A percentile compares a stretch with the other conserved stretches of the same genome.
Evolutionary conservation across 768 basidiomycete genomes (phyloP).

Genomic region (Serendipita indica): DNA sequence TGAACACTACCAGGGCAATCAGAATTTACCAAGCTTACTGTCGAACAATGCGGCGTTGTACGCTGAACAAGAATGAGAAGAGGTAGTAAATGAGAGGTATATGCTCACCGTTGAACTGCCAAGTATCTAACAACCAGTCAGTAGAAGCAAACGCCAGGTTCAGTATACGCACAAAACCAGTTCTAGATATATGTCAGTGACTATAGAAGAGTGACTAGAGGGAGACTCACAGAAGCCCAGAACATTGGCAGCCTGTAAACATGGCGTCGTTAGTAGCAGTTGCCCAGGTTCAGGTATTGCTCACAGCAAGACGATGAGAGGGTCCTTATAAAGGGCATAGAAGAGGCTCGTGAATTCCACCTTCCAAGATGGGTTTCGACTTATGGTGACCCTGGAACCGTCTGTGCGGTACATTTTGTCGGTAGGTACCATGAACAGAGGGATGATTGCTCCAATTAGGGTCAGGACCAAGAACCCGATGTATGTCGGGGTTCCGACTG

Average conservation of each 20-base stretch:
- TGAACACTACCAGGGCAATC: not conserved
- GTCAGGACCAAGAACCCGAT: slow-evolving; percentile 65
- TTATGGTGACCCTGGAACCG: slow-evolving; percentile 44
- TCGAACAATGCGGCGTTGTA: slow-evolving; percentile 70
- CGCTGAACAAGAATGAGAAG: slow-evolving; percentile 22
- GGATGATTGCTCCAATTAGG: slow-evolving; percentile 48
- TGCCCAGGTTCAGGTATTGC: not conserved
- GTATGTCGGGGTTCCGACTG: slow-evolving; percentile 26
- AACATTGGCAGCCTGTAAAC: slow-evolving; percentile 61
- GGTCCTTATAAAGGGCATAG: slow-evolving; percentile 52
- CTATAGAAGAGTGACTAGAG: not conserved
- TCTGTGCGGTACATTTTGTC: slow-evolving; percentile 58
- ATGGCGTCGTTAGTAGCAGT: not conserved
- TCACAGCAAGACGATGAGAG: slow-evolving; percentile 45
- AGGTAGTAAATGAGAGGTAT: not conserved
- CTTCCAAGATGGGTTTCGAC: slow-evolving; percentile 63
- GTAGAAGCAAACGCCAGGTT: not conserved
- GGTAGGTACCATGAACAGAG: slow-evolving; percentile 58
- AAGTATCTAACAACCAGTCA: slow-evolving; percentile 19
- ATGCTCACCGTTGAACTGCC: slow-evolving; percentile 41
- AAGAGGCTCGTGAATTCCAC: slow-evolving; percentile 57
- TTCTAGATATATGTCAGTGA: slow-evolving; percentile 2
- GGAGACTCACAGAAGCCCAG: slow-evolving; percentile 43
- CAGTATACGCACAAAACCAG: slow-evolving; percentile 13
- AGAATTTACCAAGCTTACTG: slow-evolving; percentile 21